Base-by-base conservation (phyloP, 495 filamentous ascomycete species). In the Aspergillus egyptiacus region DNA sequence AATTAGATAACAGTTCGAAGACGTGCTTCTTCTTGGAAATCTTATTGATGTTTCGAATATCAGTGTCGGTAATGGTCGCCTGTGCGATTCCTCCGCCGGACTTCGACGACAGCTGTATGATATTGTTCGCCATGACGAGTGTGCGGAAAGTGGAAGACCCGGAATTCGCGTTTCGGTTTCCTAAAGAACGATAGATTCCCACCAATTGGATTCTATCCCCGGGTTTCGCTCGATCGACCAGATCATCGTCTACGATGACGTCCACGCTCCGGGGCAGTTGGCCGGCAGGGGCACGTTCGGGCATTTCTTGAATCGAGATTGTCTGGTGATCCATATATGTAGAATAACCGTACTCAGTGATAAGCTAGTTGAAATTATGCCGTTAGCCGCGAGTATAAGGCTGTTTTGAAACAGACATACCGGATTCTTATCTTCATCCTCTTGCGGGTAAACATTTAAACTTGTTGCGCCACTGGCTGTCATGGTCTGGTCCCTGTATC, bases 291-390 rank as follows among this genome's bases (percentile, higher is more conserved):
- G 93, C 93, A 58, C 93, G 77, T 64, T 99, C 93, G 11, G 93
- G 93, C 93, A 99, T 99, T 76, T 99, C 93, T 74, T 99, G 93
- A 59, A 99, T 95, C 0, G 93, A 97, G 38, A 99, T 89, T 14
- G 89, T 91, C 63, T 99, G 93, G 65, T 99, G 94, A 63, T 99
- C 93, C 62, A 91, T 79, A 64, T 96, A 99, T 15, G 85, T 93
- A 64, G 83, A 93, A 66, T 94, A 88, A 7, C 93, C 93, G 66
- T 96, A 97, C 61, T 99, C 94, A 31, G 94, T 97, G 55, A 86
- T 82, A 13, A 99, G 77, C 62, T 84, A 56, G 25, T 37, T 5
- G 6, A 23, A 18, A 30, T 22, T 15, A 36, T 19, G 39, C 3
- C 18, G 32, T 65, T 50, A 64, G 54, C 39, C 3, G n/a, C 1